phyloP scores from a whole-genome alignment of 2,329 filamentous ascomycete species.

The Colletotrichum lindemuthianum region DNA sequence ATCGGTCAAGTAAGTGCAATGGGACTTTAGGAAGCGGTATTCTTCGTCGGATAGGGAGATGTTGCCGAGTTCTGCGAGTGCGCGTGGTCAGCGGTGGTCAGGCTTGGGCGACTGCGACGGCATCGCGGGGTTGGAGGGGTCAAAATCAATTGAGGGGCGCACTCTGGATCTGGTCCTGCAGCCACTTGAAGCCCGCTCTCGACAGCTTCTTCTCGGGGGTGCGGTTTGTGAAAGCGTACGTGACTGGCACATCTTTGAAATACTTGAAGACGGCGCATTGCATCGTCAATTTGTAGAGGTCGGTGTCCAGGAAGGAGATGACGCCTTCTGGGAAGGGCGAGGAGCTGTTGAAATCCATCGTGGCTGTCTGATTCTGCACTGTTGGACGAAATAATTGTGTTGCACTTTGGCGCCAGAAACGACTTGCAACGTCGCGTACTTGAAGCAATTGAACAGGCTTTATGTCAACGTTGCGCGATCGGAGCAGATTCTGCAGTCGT shows the following conservation, averaged over 20 bases:
- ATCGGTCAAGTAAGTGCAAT: slow-evolving; percentile 82
- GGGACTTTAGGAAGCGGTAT: slow-evolving; percentile 77
- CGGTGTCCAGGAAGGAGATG: slow-evolving; percentile 84
- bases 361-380: neutral
- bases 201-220: slow-evolving; percentile 94
- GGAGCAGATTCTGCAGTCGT: slow-evolving; percentile 26
- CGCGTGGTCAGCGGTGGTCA: slow-evolving; percentile 19
- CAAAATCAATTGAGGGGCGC: slow-evolving; percentile 42
- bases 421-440: neutral
- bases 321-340: slow-evolving; percentile 78
- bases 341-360: slow-evolving; percentile 74
- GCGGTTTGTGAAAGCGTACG: slow-evolving; percentile 94
- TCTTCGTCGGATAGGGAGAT: slow-evolving; percentile 84
- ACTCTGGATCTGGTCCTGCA: slow-evolving; percentile 85
- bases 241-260: slow-evolving; percentile 84
- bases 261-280: slow-evolving; percentile 96
- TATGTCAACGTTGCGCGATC: neutral
- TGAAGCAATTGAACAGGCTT: neutral
- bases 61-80: slow-evolving; percentile 76
- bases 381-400: neutral
- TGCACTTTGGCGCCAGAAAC: neutral
- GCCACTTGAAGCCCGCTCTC: slow-evolving; percentile 84
- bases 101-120: neutral
- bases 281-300: slow-evolving; percentile 98
- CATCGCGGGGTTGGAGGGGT: slow-evolving; percentile 10